Conservation (phyloP, 257 asterid species). For the Solanum bukasovii region DNA sequence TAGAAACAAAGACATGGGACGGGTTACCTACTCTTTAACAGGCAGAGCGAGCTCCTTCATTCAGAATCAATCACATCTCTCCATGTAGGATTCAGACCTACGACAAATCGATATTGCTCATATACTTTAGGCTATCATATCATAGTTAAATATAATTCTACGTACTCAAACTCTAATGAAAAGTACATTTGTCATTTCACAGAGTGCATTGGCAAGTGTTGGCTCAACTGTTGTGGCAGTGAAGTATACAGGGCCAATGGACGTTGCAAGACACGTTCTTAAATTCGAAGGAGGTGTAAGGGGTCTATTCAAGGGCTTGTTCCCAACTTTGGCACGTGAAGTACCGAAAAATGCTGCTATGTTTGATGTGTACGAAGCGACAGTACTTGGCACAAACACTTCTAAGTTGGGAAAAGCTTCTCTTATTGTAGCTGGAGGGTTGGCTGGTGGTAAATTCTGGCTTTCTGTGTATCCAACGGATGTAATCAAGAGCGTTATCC, state of each 20-base stretch:
- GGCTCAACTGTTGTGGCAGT: constrained; percentile 32
- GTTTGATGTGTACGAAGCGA: constrained; percentile 74
- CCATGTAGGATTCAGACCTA: too few species aligned
- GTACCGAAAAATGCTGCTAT: constrained; percentile 70
- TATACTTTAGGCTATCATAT: too few species aligned
- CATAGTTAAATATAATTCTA: too few species aligned
- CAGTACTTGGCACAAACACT: constrained; percentile 60
- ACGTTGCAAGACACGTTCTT: constrained; percentile 66
- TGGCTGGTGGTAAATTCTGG: constrained; percentile 74
- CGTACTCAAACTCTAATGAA: too few species aligned
- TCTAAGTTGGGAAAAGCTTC: constrained; percentile 57
- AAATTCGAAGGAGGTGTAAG: constrained; percentile 43
- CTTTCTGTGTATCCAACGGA: constrained; percentile 60
- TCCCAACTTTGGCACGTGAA: constrained; percentile 72
- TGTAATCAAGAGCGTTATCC: constrained; percentile 67
- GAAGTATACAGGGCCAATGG: constrained; percentile 67
- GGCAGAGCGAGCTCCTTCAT: background rate
- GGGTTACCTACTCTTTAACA: too few species aligned
- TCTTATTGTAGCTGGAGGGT: constrained; percentile 54
- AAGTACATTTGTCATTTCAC: background rate
- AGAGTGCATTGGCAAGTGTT: constrained; percentile 37
- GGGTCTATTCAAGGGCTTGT: constrained; percentile 71
- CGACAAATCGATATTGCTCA: too few species aligned
- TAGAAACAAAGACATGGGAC: too few species aligned
- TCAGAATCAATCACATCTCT: background rate